Base-by-base conservation (phyloP, 352 stramenopile species). In the Phytophthora sojae region DNA sequence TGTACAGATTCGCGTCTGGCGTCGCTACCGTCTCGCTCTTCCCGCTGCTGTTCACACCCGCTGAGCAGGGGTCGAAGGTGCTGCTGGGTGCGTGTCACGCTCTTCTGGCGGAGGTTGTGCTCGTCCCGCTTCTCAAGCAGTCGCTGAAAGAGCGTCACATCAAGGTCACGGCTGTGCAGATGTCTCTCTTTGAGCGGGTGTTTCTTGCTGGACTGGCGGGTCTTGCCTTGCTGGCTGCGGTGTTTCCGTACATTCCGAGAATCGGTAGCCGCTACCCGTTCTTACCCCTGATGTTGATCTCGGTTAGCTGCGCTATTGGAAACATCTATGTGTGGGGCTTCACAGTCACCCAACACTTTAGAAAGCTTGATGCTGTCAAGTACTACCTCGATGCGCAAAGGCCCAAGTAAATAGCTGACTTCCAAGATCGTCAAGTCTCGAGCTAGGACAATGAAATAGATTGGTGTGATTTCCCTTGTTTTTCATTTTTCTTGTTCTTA, bases 251-350 rank as follows among this genome's bases (percentile, higher is more conserved):
- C 29, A 57, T 93, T 7, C 85, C 86, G 0, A 77, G 69, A 25
- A 45, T 92, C 14, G 80, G 83, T 0, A 53, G 51, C 14, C 79
- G 76, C 57, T 92, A 86, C 39, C 71, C 83, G 51, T 97, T 97
- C 67, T 66, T 96, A 6, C 90, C 90, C 26, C 80, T 97, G 21
- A 91, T 97, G 76, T 44, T 92, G 37, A 91, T 90, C 30, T 96
- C 88, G 2, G 83, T 94, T 12, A 71, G 67, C 15, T 95, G 88
- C 44, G 87, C 84, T 0, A 64, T 94, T 39, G 88, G 83, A 9
- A 94, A 95, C 58, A 25, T 95, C 4, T 96, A 96, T 72, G 83
- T 96, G 3, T 95, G 85, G 82, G 70, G 75, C 29, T 78, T 91
- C 29, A 72, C 82, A 23, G 72, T 92, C 30, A 82, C 69, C 9